Conservation (phyloP, 495 filamentous ascomycete genomes). For the Chaetomium tenue region DNA sequence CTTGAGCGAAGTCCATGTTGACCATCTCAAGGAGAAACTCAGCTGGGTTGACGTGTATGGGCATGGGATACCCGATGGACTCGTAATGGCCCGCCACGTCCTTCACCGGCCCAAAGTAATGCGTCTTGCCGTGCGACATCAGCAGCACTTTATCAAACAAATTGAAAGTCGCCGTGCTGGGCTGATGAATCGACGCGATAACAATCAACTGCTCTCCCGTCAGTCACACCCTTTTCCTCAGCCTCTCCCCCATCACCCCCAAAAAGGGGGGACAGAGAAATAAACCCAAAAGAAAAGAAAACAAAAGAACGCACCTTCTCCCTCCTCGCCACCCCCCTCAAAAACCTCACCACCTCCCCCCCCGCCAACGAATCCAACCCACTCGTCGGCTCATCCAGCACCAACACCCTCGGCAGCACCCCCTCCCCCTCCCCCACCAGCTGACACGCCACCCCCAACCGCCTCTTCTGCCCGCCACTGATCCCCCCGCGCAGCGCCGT, state of each 20-base stretch:
- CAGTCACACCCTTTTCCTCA: constrained; percentile 45
- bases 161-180: constrained; percentile 70
- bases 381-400: constrained; percentile 79
- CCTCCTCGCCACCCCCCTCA: constrained; percentile 63
- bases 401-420: constrained; percentile 68
- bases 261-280: not conserved
- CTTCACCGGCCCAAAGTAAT: constrained; percentile 64
- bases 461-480: constrained; percentile 74
- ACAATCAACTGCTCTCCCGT: constrained; percentile 59
- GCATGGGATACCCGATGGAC: constrained; percentile 57
- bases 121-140: constrained; percentile 63
- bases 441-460: constrained; percentile 74
- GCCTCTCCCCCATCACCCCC: not conserved
- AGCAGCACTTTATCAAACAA: constrained; percentile 77
- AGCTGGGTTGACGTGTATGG: constrained; percentile 69
- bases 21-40: constrained; percentile 73
- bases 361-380: constrained; percentile 79
- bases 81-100: constrained; percentile 58
- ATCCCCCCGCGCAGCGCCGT: constrained; percentile 72
- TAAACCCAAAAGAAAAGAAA: not conserved
- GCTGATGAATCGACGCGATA: constrained; percentile 77
- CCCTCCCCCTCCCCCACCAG: constrained; percentile 66
- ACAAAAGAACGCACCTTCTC: constrained; percentile 60
- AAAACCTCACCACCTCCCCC: constrained; percentile 75
- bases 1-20: constrained; percentile 65